A percentile compares a stretch with the other conserved stretches of the same genome.
Evolutionary conservation across 2,329 filamentous ascomycete species (phyloP).

Genomic region (Xylaria sp.): DNA sequence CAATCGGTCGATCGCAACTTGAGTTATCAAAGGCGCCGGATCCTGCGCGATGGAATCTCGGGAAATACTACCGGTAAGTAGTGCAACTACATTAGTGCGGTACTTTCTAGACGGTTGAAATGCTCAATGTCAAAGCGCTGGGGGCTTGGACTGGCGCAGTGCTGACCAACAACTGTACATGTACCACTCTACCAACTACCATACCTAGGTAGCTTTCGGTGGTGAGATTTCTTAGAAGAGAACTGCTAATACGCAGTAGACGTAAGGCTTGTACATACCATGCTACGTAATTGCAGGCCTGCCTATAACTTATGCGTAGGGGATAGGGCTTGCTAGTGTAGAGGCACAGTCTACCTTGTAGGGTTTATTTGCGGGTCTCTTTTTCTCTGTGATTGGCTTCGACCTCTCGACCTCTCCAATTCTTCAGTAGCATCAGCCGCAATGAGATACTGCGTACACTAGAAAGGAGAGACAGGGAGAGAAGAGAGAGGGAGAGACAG

Average conservation of each 20-base stretch:
- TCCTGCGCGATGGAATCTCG: conserved; percentile 8
- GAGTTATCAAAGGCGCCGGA: conserved; percentile 7
- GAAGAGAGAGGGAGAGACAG: not conserved
- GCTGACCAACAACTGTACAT: conserved; percentile 1
- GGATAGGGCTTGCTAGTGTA: not conserved
- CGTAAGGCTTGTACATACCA: not conserved
- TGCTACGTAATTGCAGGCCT: conserved; percentile 9
- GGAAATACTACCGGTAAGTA: not conserved
- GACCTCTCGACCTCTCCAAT: conserved; percentile 4
- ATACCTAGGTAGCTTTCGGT: conserved; percentile 13
- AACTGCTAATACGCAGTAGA: conserved; percentile 2
- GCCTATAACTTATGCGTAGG: conserved; percentile 3
- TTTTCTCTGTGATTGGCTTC: not conserved
- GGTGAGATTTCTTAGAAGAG: not conserved
- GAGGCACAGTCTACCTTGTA: not conserved
- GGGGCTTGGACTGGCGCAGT: conserved; percentile 3
- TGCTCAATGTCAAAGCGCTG: not conserved
- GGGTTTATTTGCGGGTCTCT: conserved; percentile 2
- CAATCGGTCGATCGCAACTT: conserved; percentile 27
- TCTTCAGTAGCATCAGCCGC: not conserved
- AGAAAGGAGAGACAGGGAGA: too few relatives aligned
- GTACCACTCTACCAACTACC: too few relatives aligned
- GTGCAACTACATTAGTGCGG: not conserved
- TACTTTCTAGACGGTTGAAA: too few relatives aligned
- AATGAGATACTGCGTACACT: too few relatives aligned